Evolutionary conservation across 768 basidiomycete species (phyloP).

Genomic region (Leccinum olivaceopallidum): DNA sequence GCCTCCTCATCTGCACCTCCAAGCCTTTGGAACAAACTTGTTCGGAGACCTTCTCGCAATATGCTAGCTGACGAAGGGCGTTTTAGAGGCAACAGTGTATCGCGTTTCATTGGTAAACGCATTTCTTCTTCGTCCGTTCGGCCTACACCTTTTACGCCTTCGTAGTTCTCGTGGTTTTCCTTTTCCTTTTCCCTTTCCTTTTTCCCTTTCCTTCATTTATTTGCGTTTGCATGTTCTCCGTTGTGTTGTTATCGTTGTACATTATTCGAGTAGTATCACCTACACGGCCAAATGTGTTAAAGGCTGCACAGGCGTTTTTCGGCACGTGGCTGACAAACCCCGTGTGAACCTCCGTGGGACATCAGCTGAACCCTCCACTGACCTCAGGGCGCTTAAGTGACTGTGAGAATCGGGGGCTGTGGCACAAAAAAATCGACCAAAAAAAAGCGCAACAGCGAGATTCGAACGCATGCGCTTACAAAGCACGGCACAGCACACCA

Average conservation of each 20-base stretch:
- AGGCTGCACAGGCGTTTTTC: no score
- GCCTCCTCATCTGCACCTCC: constrained; percentile 10
- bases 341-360: no score
- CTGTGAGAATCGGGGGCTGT: no score
- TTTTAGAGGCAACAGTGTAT: constrained; percentile 16
- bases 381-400: no score
- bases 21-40: constrained; percentile 28
- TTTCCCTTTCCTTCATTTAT: background rate
- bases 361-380: no score
- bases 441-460: no score
- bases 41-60: constrained; percentile 19
- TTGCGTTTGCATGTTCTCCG: background rate
- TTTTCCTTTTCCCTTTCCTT: background rate
- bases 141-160: constrained; percentile 4
- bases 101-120: constrained; percentile 24
- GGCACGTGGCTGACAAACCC: no score
- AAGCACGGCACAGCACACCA: no score
- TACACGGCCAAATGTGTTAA: no score
- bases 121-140: constrained; percentile 9
- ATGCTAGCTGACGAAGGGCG: constrained; percentile 12
- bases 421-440: no score
- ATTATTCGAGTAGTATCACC: background rate
- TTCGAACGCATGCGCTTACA: no score
- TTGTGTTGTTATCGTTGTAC: background rate
- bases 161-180: background rate